Evolutionary conservation across 192 early-diverging fungal genomes (phyloP).

Genomic region (Backusella mclennaniae): DNA sequence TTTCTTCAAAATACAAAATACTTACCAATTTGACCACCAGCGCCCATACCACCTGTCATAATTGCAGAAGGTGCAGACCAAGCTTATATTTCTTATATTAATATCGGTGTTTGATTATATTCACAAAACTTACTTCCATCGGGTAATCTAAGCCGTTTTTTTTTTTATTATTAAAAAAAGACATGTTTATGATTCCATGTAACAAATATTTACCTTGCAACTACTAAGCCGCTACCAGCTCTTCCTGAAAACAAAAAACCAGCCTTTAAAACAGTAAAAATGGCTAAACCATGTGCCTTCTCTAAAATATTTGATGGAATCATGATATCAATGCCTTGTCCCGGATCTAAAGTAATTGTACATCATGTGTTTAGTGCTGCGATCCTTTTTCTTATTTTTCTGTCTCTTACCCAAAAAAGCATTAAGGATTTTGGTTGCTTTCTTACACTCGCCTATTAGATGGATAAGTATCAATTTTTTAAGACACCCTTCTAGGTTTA

Average conservation of each 20-base stretch:
- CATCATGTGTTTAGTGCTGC: background rate
- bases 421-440: conserved; percentile 33
- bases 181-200: background rate
- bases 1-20: background rate
- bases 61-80: conserved; percentile 89
- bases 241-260: conserved; percentile 92
- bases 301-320: conserved; percentile 63
- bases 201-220: conserved; percentile 57
- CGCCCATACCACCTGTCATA: conserved; percentile 76
- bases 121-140: background rate
- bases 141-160: background rate
- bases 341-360: conserved; percentile 23
- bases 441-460: conserved; percentile 28
- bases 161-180: background rate
- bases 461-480: background rate
- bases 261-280: conserved; percentile 91
- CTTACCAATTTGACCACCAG: conserved; percentile 73
- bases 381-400: background rate
- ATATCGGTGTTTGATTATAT: background rate
- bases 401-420: conserved; percentile 24
- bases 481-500: background rate
- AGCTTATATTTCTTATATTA: conserved; percentile 12
- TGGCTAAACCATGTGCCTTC: conserved; percentile 89
- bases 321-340: conserved; percentile 60
- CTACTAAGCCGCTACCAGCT: conserved; percentile 85